These are phyloP conservation scores for Plectosphaerella plurivora DNA, from an alignment of 2,329 filamentous ascomycete genomes.

Conservation along the genomic window DNA sequence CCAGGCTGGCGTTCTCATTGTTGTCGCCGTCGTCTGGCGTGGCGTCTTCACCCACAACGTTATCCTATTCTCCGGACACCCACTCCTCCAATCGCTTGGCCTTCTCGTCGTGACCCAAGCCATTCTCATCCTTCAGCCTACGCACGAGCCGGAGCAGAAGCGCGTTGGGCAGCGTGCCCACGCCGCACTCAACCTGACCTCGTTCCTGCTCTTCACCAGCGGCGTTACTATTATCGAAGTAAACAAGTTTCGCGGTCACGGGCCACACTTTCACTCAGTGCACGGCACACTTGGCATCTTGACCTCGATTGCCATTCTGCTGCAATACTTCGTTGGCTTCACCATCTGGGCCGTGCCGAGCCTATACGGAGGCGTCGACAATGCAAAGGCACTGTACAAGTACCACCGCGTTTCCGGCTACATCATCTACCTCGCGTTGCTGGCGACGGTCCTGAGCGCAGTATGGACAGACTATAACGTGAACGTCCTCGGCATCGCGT, in stretches of 20 bases:
- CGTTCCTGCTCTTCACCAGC: slow-evolving; percentile 55
- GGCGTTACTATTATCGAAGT: slow-evolving; percentile 71
- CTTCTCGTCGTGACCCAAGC: slow-evolving; percentile 74
- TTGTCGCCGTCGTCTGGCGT: slow-evolving; percentile 73
- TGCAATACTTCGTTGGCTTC: slow-evolving; percentile 76
- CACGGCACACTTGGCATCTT: slow-evolving; percentile 81
- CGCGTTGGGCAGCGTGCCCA: slow-evolving; percentile 56
- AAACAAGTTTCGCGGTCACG: slow-evolving; percentile 71
- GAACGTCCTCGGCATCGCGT: slow-evolving; percentile 63
- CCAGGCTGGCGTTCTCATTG: slow-evolving; percentile 72
- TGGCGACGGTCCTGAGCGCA: slow-evolving; percentile 71
- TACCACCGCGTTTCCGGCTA: slow-evolving; percentile 83
- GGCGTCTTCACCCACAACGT: slow-evolving; percentile 65
- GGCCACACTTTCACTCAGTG: slow-evolving; percentile 70
- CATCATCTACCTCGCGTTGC: slow-evolving; percentile 60
- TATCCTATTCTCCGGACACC: slow-evolving; percentile 85
- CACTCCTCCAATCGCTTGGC: slow-evolving; percentile 64
- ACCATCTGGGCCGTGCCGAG: slow-evolving; percentile 74
- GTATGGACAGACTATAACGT: slow-evolving; percentile 72
- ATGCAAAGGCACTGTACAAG: slow-evolving; percentile 82
- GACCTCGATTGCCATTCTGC: slow-evolving; percentile 63
- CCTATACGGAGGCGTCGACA: slow-evolving; percentile 73
- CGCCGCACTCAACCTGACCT: slow-evolving; percentile 63
- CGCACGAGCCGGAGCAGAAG: slow-evolving; percentile 73
- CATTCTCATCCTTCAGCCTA: slow-evolving; percentile 83